phyloP scores from a whole-genome alignment of 345 rosid genomes.

The Citrus australasica region DNA sequence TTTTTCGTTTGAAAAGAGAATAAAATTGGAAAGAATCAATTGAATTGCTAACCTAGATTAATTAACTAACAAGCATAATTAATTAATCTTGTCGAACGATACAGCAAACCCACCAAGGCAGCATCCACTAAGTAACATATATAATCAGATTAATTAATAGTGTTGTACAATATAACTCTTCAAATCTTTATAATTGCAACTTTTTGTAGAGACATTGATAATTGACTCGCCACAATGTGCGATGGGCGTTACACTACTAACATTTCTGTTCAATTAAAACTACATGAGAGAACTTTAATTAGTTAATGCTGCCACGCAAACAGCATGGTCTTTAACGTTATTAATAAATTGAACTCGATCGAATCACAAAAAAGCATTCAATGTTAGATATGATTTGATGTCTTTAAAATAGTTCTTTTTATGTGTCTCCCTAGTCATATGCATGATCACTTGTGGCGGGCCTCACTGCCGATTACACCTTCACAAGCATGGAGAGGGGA shows the following conservation, averaged over 20 bases:
- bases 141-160: neutral
- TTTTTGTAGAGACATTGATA: neutral
- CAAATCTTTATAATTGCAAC: conserved; percentile 1
- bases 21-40: neutral
- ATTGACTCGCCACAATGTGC: neutral
- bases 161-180: neutral
- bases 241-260: neutral
- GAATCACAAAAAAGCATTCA: neutral
- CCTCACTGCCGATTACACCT: neutral
- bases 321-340: neutral
- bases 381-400: neutral
- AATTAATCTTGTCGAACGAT: neutral
- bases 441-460: neutral
- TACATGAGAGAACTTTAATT: no score
- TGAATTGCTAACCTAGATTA: neutral
- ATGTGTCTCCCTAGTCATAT: neutral
- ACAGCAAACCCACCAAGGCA: conserved; percentile 1
- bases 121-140: neutral
- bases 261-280: neutral
- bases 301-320: neutral
- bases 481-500: neutral
- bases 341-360: neutral
- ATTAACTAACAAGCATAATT: neutral
- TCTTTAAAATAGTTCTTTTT: neutral
- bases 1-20: conserved; percentile 1